These are phyloP conservation scores for Picochlorum costavermella DNA, from an alignment of 139 green algal genomes.

Conservation along the genomic window DNA sequence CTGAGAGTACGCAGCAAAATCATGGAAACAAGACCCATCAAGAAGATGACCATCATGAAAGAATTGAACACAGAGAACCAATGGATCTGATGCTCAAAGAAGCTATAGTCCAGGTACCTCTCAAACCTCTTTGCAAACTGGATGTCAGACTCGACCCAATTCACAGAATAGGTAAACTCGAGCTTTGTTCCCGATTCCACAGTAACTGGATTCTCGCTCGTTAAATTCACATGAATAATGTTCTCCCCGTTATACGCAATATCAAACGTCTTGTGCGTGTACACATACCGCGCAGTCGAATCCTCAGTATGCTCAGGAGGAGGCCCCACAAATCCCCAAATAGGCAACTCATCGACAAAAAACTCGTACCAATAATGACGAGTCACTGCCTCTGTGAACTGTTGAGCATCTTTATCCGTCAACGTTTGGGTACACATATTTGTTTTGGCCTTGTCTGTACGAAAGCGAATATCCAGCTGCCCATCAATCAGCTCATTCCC, in stretches of 20 bases:
- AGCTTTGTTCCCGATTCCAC: constrained; percentile 52
- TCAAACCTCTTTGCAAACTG: constrained; percentile 83
- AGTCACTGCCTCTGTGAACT: constrained; percentile 68
- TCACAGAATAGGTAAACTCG: constrained; percentile 83
- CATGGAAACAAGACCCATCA: constrained; percentile 90
- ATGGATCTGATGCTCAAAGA: constrained; percentile 99
- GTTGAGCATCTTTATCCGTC: constrained; percentile 31
- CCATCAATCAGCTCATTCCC: constrained; percentile 95
- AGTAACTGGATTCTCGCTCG: constrained; percentile 53
- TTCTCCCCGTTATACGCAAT: constrained; percentile 87
- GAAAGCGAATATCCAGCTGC: constrained; percentile 79
- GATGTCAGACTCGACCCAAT: constrained; percentile 63
- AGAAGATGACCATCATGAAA: constrained; percentile 99
- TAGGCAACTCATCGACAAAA: constrained; percentile 88
- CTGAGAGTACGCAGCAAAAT: constrained; percentile 93
- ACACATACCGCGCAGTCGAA: constrained; percentile 65
- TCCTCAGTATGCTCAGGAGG: constrained; percentile 28
- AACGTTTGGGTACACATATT: constrained; percentile 68
- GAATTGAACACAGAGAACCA: constrained; percentile 98
- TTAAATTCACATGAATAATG: constrained; percentile 96
- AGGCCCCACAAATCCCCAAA: constrained; percentile 88
- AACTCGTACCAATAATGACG: constrained; percentile 89
- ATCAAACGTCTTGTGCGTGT: constrained; percentile 88
- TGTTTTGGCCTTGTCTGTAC: constrained; percentile 55
- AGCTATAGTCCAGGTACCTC: constrained; percentile 94